Base-by-base conservation (phyloP, 495 filamentous ascomycete species). In the Aspergillus biplanus region DNA sequence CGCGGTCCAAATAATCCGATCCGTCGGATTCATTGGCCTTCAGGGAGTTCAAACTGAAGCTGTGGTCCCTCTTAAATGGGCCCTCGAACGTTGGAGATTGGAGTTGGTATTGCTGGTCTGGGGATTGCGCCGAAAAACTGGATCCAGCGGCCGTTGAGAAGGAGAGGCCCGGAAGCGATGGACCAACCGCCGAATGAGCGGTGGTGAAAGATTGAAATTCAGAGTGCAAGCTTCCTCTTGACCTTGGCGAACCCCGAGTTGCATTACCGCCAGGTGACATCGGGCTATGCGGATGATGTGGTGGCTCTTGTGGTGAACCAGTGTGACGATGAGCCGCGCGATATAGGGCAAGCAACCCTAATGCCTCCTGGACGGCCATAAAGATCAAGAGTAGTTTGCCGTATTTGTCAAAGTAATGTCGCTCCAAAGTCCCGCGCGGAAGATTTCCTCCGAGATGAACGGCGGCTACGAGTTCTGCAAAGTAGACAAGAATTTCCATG, bases 401-500 rank as follows among this genome's bases (percentile, higher is more conserved):
- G 39, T 79, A 78, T 50, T 73, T 68, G 64, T 80, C 78, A 52
- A 79, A 80, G 58, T 78, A 78, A 16, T 74, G 73, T 47, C 78
- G 66, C 18, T 73, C 73, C 35, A 65, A 69, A 5, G 68, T 69
- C 8, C 54, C 68, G 0, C 66, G 67, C 4, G 78, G 77, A 33
- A 80, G 66, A 64, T 78, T 73, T 32, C 70, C 75, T 27, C 78
- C 78, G 9, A 80, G 63, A 47, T 78, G 74, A 56, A 82, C 67
- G 11, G 76, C 76, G 5, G 71, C 73, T 7, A 49, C 72, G 16
- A 82, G 73, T 59, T 82, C 77, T 2, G 75, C 76, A 52, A 79
- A 68, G 21, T 74, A 78, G 16, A 82, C 68, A 54, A 80, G 63
- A n/a, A 82, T 77, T 50, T 80, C 79, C 65, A 76, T 75, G 11